Evolutionary conservation across 495 filamentous ascomycete genomes (phyloP), one percentile per base, ranked within the genome.

Genomic region (Penicillium nucicola): DNA sequence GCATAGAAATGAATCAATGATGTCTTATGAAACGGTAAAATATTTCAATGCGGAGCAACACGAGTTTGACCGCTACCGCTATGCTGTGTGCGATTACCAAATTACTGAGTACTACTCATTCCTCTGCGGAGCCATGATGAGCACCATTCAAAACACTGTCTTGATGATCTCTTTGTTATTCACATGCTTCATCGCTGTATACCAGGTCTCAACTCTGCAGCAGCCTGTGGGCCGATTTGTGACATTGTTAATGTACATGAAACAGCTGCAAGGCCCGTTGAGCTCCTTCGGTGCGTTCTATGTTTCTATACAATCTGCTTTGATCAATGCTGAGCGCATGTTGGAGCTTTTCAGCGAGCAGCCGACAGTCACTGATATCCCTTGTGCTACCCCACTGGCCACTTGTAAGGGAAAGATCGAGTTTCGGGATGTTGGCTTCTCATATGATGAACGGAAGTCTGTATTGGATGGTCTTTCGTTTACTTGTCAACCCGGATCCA

Each of bases 201-300:
- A 84, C 58, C 84, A 92, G 65, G 85, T 93, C n/a, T 82, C 83
- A 2, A 79, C 71, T 31, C 79, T 79, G n/a, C n/a, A n/a, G n/a
- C n/a, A n/a, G n/a, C n/a, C n/a, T n/a, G n/a, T n/a, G n/a, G n/a
- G n/a, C n/a, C 72, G 83, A 35, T 92, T 92, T 53, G 80, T 89
- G 4, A 68, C 70, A 5, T 71, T 92, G 18, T 68, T 92, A 36
- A 83, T 83, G 2, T 95, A 92, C 72, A 85, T 92, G 69, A 79
- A 77, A 23, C 89, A 92, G 63, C 69, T 95, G 17, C 87, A 90
- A 64, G 80, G 78, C 3, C 88, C 89, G 17, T 77, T 95, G 49
- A 91, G 89, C 62, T 92, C 87, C 76, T 93, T 95, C 65, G 89
- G 88, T 39, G 87, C 87, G 0, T 91, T 92, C 66, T 93, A 92